Base-by-base conservation (phyloP, 2,329 filamentous ascomycete species). In the Bipolaris oryzae region DNA sequence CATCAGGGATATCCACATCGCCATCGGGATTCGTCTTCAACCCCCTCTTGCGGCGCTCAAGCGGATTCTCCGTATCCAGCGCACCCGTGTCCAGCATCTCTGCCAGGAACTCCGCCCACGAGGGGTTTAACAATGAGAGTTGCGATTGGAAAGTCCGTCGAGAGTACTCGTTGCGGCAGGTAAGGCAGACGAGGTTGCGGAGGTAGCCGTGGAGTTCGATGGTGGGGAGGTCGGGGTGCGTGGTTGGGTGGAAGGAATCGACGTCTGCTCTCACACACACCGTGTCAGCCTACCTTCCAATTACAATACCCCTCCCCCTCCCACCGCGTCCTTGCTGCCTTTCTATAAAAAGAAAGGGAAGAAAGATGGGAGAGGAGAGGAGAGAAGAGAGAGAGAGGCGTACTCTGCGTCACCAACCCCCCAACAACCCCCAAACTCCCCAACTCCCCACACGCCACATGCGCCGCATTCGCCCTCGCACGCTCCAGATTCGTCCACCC, bases 141-240 rank as follows among this genome's bases (percentile, higher is more conserved):
- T 90, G 85, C 18, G 83, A 74, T 76, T 99, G 95, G 68, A 97
- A 96, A 7, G 81, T 75, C 33, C 86, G 82, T 61, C 95, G 85
- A 4, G 90, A 81, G 66, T 90, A 87, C 67, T 91, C 86, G 51
- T 83, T 85, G 51, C 81, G 83, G 77, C 95, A 99, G 66, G 86
- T 90, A 11, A 89, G 85, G 78, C 95, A 99, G 50, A 92, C 84
- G 28, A 92, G 84, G 28, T 89, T 86, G 62, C 93, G 85, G 46
- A 99, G 82, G 76, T 95, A 96, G 64, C 95, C 95, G 75, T 99
- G 95, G 47, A 99, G 83, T 76, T 98, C 94, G 43, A 96, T 80
- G 9, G 91, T 95, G 5, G 86, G 84, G 41, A 93, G 77, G 9
- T 81, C 73, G 0, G 92, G 91, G 75, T 97, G 93, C 0, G 92